phyloP scores from a whole-genome alignment of 2,329 filamentous ascomycete species.

The Xylaria sp. region DNA sequence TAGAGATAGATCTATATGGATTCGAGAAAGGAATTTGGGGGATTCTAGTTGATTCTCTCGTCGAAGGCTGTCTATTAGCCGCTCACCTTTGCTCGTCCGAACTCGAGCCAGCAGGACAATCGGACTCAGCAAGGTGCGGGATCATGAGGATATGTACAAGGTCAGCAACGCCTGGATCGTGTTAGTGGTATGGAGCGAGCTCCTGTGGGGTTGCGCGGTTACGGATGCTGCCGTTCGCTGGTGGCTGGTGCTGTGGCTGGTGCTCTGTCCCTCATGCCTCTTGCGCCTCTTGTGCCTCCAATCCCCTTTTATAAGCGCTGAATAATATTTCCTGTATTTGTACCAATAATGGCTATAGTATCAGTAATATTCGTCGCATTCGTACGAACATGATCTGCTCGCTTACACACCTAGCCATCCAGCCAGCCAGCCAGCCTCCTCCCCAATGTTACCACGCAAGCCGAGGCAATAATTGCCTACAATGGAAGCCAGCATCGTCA shows the following conservation, averaged over 20 bases:
- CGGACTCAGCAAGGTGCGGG: slow-evolving; percentile 21
- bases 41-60: slow-evolving; percentile 5
- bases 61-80: slow-evolving; percentile 1
- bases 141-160: slow-evolving; percentile 11
- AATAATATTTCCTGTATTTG: too few species aligned
- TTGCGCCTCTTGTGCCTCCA: too few species aligned
- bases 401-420: not conserved
- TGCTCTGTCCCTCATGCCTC: too few species aligned
- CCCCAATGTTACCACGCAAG: not conserved
- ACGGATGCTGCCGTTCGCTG: not conserved
- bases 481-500: not conserved
- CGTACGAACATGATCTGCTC: not conserved
- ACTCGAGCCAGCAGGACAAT: not conserved
- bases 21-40: not conserved
- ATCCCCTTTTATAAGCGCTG: slow-evolving; percentile 24
- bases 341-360: too few species aligned
- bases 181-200: not conserved
- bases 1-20: not conserved
- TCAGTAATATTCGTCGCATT: too few species aligned
- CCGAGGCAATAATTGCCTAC: not conserved
- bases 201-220: not conserved
- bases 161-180: not conserved
- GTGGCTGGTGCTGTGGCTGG: slow-evolving; percentile 22
- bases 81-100: not conserved
- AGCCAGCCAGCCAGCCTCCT: not conserved